phyloP scores from a whole-genome alignment of 495 filamentous ascomycete genomes.

The Beverwykella pulmonaria region DNA sequence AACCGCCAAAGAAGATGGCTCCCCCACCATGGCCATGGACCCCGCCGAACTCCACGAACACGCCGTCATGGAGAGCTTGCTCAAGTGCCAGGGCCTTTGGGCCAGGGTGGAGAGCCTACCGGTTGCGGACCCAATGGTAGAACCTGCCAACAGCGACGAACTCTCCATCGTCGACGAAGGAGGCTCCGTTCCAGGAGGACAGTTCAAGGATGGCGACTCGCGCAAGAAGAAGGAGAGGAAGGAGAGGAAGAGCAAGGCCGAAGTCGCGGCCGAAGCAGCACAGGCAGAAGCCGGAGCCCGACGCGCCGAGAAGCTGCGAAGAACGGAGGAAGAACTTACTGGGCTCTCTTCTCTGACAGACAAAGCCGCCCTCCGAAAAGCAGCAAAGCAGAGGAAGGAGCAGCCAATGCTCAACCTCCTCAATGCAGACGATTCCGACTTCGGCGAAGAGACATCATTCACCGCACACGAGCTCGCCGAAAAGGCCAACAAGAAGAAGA shows the following conservation, averaged over 20 bases:
- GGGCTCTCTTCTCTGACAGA: slow-evolving; percentile 53
- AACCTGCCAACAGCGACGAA: slow-evolving; percentile 44
- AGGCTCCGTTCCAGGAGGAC: slow-evolving; percentile 23
- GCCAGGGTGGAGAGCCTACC: slow-evolving; percentile 66
- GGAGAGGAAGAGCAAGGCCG: slow-evolving; percentile 49
- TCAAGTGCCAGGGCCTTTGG: slow-evolving; percentile 83
- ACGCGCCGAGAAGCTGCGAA: slow-evolving; percentile 57
- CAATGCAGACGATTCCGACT: slow-evolving; percentile 60
- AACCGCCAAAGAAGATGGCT: slow-evolving; percentile 56
- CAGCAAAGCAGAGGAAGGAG: slow-evolving; percentile 37
- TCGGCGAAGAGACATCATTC: slow-evolving; percentile 67
- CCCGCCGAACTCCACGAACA: slow-evolving; percentile 81
- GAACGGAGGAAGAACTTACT: slow-evolving; percentile 72
- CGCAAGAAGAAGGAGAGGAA: slow-evolving; percentile 34
- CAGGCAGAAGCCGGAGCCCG: slow-evolving; percentile 57
- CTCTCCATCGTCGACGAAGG: slow-evolving; percentile 48
- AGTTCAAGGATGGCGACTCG: background rate
- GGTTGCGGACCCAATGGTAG: slow-evolving; percentile 38
- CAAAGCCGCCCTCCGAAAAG: slow-evolving; percentile 37
- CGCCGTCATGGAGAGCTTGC: slow-evolving; percentile 79
- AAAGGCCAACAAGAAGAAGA: slow-evolving; percentile 84
- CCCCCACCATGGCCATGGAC: slow-evolving; percentile 56
- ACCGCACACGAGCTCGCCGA: slow-evolving; percentile 70
- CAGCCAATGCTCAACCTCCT: slow-evolving; percentile 38
- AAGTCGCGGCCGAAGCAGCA: slow-evolving; percentile 55